Conservation (phyloP, 768 basidiomycete species). For the Macrolepiota fuliginosa region DNA sequence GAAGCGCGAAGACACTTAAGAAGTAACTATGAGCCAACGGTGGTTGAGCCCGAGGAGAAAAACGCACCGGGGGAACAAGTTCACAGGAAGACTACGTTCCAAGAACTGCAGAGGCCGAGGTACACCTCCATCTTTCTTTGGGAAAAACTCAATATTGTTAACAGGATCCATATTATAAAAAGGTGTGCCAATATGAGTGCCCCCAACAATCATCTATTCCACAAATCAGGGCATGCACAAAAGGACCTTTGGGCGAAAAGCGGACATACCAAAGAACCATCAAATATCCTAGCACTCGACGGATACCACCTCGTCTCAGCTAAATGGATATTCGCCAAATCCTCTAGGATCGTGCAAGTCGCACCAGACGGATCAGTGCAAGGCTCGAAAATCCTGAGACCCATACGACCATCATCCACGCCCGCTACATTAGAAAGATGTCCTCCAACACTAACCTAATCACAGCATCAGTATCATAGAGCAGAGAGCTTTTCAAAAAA, state of each 20-base stretch:
- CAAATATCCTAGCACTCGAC: conserved; percentile 32
- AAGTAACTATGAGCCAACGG: neutral
- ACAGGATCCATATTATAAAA: conserved; percentile 66
- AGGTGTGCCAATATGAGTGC: conserved; percentile 31
- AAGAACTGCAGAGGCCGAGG: conserved; percentile 26
- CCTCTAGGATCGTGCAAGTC: conserved; percentile 34
- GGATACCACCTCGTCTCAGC: conserved; percentile 40
- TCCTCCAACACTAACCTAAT: conserved; percentile 29
- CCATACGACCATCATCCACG: conserved; percentile 33
- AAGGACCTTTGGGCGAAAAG: neutral
- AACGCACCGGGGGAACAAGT: conserved; percentile 27
- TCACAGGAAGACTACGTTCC: conserved; percentile 24
- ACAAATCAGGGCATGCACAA: too few species aligned
- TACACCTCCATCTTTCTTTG: conserved; percentile 36
- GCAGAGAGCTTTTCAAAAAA: neutral
- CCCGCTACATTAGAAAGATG: conserved; percentile 24
- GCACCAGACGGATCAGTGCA: conserved; percentile 28
- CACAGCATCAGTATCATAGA: neutral
- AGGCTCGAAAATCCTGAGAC: conserved; percentile 35
- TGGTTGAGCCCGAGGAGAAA: neutral
- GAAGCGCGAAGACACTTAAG: conserved; percentile 29
- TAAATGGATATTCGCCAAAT: conserved; percentile 30
- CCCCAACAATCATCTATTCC: conserved; percentile 27
- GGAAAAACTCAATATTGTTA: conserved; percentile 39
- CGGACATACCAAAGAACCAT: conserved; percentile 30